Evolutionary conservation across 306 rosid genomes (phyloP).

Genomic region (Quercus wislizeni): DNA sequence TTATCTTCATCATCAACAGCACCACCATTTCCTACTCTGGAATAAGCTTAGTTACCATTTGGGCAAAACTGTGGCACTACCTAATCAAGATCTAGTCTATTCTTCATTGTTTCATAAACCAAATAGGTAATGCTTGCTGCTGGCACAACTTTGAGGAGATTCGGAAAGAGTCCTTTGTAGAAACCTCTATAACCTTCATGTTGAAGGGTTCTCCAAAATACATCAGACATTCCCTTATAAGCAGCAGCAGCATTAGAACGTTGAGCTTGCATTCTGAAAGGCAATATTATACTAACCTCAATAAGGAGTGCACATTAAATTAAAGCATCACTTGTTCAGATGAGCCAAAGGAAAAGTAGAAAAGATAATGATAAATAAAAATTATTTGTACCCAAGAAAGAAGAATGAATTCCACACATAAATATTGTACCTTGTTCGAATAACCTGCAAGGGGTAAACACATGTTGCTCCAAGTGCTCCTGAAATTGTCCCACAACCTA

Average conservation of each 20-base stretch:
- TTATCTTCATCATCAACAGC: constrained; percentile 30
- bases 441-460: constrained; percentile 92
- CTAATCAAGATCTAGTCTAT: constrained; percentile 75
- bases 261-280: constrained; percentile 93
- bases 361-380: constrained; percentile 9
- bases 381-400: not conserved
- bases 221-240: constrained; percentile 77
- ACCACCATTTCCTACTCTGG: constrained; percentile 29
- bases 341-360: constrained; percentile 15
- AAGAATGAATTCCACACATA: not conserved
- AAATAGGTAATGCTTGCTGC: constrained; percentile 90
- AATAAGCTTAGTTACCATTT: constrained; percentile 26
- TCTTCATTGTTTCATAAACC: constrained; percentile 88
- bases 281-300: not conserved
- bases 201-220: constrained; percentile 75
- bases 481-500: constrained; percentile 93
- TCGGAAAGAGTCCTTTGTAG: constrained; percentile 93
- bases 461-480: constrained; percentile 95
- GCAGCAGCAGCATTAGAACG: constrained; percentile 28
- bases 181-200: constrained; percentile 76
- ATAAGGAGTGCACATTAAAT: too few species aligned
- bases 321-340: too few species aligned
- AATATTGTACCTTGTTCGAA: constrained; percentile 74
- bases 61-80: constrained; percentile 17
- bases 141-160: constrained; percentile 89